Evolutionary conservation across 345 rosid species (phyloP).

Genomic region (Eutrema japonicum): DNA sequence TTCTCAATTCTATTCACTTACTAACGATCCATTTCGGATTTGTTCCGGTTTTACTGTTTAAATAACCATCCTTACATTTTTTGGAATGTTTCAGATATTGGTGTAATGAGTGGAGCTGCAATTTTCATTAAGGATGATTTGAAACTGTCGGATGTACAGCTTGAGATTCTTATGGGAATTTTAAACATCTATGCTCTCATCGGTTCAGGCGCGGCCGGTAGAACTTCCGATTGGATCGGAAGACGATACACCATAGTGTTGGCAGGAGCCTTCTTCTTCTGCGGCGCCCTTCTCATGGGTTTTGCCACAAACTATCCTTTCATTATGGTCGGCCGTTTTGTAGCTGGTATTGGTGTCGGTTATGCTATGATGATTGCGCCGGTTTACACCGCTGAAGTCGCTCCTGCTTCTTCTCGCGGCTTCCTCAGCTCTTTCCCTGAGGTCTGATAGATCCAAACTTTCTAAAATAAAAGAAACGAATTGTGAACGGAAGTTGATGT

Average conservation of each 20-base stretch:
- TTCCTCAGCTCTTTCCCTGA: conserved; percentile 73
- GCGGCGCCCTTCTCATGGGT: conserved; percentile 72
- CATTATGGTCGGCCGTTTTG: conserved; percentile 63
- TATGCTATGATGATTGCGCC: conserved; percentile 73
- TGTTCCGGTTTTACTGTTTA: neutral
- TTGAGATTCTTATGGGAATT: conserved; percentile 64
- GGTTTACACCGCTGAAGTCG: conserved; percentile 60
- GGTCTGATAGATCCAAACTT: conserved; percentile 55
- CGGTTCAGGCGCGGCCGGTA: conserved; percentile 63
- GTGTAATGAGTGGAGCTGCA: conserved; percentile 48
- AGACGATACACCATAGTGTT: conserved; percentile 66
- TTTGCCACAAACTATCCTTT: conserved; percentile 58
- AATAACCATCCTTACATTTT: conserved; percentile 14
- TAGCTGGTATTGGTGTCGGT: conserved; percentile 82
- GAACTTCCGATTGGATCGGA: conserved; percentile 71
- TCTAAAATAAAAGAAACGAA: neutral
- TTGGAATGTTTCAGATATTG: conserved; percentile 35
- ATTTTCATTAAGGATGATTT: conserved; percentile 37
- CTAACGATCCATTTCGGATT: neutral
- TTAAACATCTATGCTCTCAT: conserved; percentile 61
- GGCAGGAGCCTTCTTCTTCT: conserved; percentile 61
- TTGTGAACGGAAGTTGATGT: neutral
- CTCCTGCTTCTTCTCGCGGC: conserved; percentile 65
- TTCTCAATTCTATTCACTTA: conserved; percentile 5
- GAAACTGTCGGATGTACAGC: conserved; percentile 40